Evolutionary conservation across 2,329 filamentous ascomycete genomes (phyloP), one percentile per base, ranked within the genome.

Genomic region (Geoglossum cookeanum): DNA sequence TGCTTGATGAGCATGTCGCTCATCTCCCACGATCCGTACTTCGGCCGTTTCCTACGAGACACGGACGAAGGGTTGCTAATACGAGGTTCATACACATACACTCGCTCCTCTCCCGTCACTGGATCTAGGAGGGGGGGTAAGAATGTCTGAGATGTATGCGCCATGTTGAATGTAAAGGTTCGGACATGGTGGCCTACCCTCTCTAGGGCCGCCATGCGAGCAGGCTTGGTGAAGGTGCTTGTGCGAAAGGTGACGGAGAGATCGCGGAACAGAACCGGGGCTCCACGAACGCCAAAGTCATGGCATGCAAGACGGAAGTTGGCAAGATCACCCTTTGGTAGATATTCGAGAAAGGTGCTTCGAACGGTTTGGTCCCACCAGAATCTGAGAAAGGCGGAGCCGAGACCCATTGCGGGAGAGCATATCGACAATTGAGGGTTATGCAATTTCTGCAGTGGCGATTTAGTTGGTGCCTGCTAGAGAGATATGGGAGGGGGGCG

Each of bases 61-160:
- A 57, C 75, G 33, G 77, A 77, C 66, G 79, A 78, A 45, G 81
- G 81, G 2, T 79, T 64, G 47, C 71, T 66, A 7, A 74, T 80
- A 65, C 88, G 84, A 15, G 89, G 88, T 58, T 80, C 84, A 71
- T 94, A 94, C 54, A 89, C 73, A 69, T 94, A 94, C 63, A 75
- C 79, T 65, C 87, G 80, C 72, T 94, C 87, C 60, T 80, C 79
- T 48, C 88, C 87, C 8, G 82, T 88, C 60, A 76, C 68, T 3
- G 86, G 85, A 66, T 94, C 84, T 44, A 94, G 76, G 51, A 95
- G 77, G n/a, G 88, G 88, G 15, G 88, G 85, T 7, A 94, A 75
- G 66, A 90, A 90, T 47, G 86, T 92, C 56, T 85, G 79, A n/a
- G 79, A 72, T 4, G 80, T 81, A 70, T 94, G 87, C 32, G 86